phyloP scores from a whole-genome alignment of 371 early-diverging fungal genomes.

The Mortierella sp. region DNA sequence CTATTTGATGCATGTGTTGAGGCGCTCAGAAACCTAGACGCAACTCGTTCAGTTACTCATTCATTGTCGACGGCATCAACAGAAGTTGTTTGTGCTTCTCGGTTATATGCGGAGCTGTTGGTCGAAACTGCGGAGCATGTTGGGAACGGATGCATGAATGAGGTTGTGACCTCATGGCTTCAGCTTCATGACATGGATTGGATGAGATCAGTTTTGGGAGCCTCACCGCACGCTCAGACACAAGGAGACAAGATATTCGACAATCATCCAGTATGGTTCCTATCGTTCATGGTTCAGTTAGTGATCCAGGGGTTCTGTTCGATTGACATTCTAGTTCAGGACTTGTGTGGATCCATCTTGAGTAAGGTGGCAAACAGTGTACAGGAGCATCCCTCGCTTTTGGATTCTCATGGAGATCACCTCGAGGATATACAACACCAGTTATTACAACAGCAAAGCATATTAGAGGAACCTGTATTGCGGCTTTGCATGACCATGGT shows the following conservation, averaged over 20 bases:
- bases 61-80: slow-evolving; percentile 3
- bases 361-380: slow-evolving; percentile 52
- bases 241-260: not conserved
- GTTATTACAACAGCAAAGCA: slow-evolving; percentile 13
- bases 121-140: slow-evolving; percentile 40
- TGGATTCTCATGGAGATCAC: slow-evolving; percentile 10
- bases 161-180: slow-evolving; percentile 35
- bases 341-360: slow-evolving; percentile 59
- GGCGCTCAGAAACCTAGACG: slow-evolving; percentile 48
- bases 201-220: slow-evolving; percentile 26
- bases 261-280: slow-evolving; percentile 57
- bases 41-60: no score
- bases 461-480: slow-evolving; percentile 45
- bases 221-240: not conserved
- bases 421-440: slow-evolving; percentile 22
- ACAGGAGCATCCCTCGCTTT: slow-evolving; percentile 4
- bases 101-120: slow-evolving; percentile 29
- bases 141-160: slow-evolving; percentile 37
- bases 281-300: slow-evolving; percentile 60
- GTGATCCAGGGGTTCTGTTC: slow-evolving; percentile 58
- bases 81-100: slow-evolving; percentile 23
- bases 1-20: slow-evolving; percentile 59
- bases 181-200: slow-evolving; percentile 29
- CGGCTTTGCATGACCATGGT: slow-evolving; percentile 63
- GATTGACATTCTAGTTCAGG: slow-evolving; percentile 56